A percentile compares a stretch with the other conserved stretches of the same genome.
Conservation (phyloP, 2,329 filamentous ascomycete species). For the Alternaria viburni region DNA sequence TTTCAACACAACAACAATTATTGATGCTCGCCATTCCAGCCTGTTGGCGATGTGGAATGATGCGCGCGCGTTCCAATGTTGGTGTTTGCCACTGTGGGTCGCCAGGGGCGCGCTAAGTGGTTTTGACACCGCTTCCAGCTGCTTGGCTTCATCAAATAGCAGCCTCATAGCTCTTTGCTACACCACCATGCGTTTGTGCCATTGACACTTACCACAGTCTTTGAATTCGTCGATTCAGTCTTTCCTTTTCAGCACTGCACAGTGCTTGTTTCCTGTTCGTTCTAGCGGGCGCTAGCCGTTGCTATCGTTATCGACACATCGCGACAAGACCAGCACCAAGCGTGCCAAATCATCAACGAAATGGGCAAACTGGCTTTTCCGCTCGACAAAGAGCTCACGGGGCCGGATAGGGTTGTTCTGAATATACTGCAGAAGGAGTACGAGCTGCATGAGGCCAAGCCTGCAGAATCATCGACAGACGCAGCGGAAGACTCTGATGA, state of each 20-base stretch:
- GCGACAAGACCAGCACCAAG: not conserved
- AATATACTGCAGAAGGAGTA: constrained; percentile 39
- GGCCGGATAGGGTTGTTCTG: constrained; percentile 39
- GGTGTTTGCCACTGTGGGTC: constrained; percentile 12
- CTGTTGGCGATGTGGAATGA: not conserved
- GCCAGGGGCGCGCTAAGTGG: constrained; percentile 11
- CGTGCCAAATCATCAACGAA: not conserved
- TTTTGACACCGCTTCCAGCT: constrained; percentile 5
- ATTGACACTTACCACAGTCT: not conserved
- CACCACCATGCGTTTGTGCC: not conserved
- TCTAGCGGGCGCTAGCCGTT: not conserved
- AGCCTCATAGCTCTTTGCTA: not conserved
- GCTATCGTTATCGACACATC: not conserved
- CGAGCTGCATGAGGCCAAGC: constrained; percentile 19
- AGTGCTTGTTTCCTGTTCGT: not conserved
- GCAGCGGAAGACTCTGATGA: constrained; percentile 32
- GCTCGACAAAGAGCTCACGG: constrained; percentile 39
- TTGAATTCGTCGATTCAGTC: not conserved
- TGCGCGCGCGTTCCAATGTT: constrained; percentile 15
- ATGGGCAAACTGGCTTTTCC: constrained; percentile 43
- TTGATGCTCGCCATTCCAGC: not conserved
- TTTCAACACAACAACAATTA: not conserved
- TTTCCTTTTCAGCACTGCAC: not conserved
- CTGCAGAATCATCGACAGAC: constrained; percentile 5
- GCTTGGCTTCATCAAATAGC: constrained; percentile 3